Evolutionary conservation across 2,329 filamentous ascomycete genomes (phyloP).

Genomic region (Cordyceps tenuipes): DNA sequence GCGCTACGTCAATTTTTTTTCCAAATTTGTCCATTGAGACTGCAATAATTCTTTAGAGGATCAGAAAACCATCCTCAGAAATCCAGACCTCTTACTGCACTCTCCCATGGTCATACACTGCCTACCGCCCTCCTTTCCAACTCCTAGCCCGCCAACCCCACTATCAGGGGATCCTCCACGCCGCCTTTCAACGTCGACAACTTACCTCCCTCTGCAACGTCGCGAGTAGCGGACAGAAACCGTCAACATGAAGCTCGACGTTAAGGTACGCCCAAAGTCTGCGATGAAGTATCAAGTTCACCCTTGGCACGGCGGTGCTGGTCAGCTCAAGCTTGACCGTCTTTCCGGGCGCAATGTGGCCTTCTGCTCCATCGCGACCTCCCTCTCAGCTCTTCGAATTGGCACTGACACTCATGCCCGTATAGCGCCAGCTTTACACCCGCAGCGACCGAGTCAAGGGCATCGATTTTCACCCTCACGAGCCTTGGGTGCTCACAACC

Average conservation of each 20-base stretch:
- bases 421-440: conserved; percentile 46
- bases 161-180: conserved; percentile 13
- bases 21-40: neutral
- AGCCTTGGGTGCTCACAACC: conserved; percentile 94
- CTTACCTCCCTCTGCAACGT: conserved; percentile 5
- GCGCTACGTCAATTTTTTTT: neutral
- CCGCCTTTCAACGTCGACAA: conserved; percentile 12
- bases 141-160: conserved; percentile 12
- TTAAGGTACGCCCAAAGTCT: conserved; percentile 27
- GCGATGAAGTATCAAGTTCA: neutral
- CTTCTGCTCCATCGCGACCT: conserved; percentile 4
- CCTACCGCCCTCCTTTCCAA: neutral
- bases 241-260: conserved; percentile 34
- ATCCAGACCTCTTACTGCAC: neutral
- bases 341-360: conserved; percentile 7
- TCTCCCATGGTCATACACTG: neutral
- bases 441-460: conserved; percentile 94
- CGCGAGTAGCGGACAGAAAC: conserved; percentile 14
- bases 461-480: conserved; percentile 93
- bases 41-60: neutral
- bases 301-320: neutral
- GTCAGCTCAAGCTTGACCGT: neutral
- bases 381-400: neutral
- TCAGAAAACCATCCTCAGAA: neutral
- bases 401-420: neutral